These are phyloP conservation scores for Buddleja alternifolia DNA, from an alignment of 257 asterid genomes.

Conservation along the genomic window DNA sequence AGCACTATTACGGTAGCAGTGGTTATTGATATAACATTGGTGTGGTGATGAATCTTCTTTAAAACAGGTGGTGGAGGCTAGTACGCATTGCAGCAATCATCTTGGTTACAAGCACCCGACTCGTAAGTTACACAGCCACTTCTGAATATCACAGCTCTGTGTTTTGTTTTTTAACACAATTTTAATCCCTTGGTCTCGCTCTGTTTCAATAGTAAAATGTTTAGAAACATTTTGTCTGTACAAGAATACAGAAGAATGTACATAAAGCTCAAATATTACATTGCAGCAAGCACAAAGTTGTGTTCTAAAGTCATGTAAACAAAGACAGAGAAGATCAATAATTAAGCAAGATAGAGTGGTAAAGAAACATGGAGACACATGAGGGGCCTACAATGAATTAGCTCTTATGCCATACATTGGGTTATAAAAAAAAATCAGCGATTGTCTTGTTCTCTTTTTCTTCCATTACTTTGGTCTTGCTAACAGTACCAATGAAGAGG, in stretches of 20 bases:
- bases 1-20: no score
- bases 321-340: background rate
- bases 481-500: no score
- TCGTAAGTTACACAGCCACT: slow-evolving; percentile 46
- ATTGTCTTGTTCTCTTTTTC: no score
- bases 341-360: no score
- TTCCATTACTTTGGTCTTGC: no score
- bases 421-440: background rate
- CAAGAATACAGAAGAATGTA: background rate
- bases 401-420: background rate
- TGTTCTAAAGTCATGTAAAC: background rate
- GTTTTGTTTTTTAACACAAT: background rate
- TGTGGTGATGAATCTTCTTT: slow-evolving; percentile 9
- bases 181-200: background rate
- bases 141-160: background rate
- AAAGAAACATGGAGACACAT: background rate
- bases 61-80: slow-evolving; percentile 77
- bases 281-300: background rate
- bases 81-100: slow-evolving; percentile 72
- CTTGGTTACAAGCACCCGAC: slow-evolving; percentile 60
- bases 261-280: background rate
- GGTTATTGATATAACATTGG: slow-evolving; percentile 15
- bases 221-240: no score
- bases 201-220: background rate
- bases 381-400: background rate